phyloP scores from a whole-genome alignment of 306 rosid species.

The Glycyrrhiza uralensis region DNA sequence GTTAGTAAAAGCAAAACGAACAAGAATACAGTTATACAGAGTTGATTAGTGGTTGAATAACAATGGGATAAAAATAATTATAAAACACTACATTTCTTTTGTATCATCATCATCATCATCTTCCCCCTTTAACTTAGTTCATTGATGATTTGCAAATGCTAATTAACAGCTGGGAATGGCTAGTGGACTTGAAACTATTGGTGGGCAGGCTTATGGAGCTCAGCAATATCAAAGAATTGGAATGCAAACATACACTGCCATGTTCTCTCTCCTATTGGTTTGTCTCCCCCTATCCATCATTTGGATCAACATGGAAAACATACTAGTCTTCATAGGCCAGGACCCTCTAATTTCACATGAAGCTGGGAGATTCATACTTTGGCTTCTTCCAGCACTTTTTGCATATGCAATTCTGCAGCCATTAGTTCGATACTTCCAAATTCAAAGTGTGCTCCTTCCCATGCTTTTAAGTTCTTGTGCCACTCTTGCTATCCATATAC shows the following conservation, averaged over 20 bases:
- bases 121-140: no score
- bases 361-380: constrained; percentile 51
- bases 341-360: constrained; percentile 66
- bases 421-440: constrained; percentile 53
- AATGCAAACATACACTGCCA: constrained; percentile 49
- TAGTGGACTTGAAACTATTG: constrained; percentile 53
- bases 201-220: constrained; percentile 70
- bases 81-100: no score
- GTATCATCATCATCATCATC: no score
- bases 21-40: no score
- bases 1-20: no score
- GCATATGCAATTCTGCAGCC: constrained; percentile 60
- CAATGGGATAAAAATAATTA: no score
- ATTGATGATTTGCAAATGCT: background rate
- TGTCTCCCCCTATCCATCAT: constrained; percentile 50
- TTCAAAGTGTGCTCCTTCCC: constrained; percentile 61
- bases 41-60: no score
- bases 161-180: constrained; percentile 52
- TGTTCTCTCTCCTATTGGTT: constrained; percentile 46
- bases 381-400: constrained; percentile 71
- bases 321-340: constrained; percentile 61
- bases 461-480: constrained; percentile 49
- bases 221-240: constrained; percentile 46
- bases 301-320: constrained; percentile 57
- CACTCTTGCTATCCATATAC: constrained; percentile 45